These are phyloP conservation scores for Colletotrichum neosansevieriae DNA, from an alignment of 2,329 filamentous ascomycete species.

Conservation along the genomic window DNA sequence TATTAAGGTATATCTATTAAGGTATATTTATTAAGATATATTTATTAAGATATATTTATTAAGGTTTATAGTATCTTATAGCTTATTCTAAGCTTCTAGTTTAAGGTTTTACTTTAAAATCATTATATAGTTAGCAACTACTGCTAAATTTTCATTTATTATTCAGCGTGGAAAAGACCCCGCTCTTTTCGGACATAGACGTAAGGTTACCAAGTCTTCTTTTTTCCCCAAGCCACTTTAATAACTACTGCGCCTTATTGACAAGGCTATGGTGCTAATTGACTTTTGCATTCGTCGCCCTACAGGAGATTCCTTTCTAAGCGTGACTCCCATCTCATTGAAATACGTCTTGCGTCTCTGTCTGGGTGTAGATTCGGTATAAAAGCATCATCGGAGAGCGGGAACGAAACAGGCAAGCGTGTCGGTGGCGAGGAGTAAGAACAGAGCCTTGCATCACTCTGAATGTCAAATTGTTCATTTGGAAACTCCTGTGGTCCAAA, in stretches of 20 bases:
- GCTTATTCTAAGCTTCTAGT: no score
- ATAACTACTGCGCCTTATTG: background rate
- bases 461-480: conserved; percentile 18
- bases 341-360: conserved; percentile 28
- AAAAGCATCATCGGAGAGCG: conserved; percentile 33
- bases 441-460: conserved; percentile 16
- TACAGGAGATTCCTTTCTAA: conserved; percentile 35
- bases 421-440: conserved; percentile 30
- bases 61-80: no score
- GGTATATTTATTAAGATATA: no score
- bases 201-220: no score
- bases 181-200: no score
- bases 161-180: no score
- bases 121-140: no score
- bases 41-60: no score
- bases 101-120: no score
- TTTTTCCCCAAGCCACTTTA: background rate
- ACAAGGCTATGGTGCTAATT: conserved; percentile 3
- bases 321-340: conserved; percentile 28
- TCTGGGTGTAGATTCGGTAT: conserved; percentile 37
- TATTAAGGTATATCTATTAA: no score
- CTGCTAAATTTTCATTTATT: no score
- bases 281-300: conserved; percentile 31
- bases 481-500: conserved; percentile 16
- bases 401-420: conserved; percentile 28